phyloP scores from a whole-genome alignment of 2,329 filamentous ascomycete species.

The Thermoascus crustaceus region DNA sequence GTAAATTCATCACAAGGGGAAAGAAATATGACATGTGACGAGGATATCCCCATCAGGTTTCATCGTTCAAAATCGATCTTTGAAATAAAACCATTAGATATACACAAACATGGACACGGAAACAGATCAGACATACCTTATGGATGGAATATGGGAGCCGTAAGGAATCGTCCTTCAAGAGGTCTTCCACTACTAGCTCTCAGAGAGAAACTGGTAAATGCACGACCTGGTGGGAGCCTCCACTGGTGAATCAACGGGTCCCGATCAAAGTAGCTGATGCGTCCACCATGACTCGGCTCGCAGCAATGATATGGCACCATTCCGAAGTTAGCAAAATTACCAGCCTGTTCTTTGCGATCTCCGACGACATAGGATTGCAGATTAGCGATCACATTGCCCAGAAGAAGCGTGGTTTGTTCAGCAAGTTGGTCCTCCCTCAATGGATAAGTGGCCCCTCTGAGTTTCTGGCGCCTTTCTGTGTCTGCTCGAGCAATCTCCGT shows the following conservation, averaged over 20 bases:
- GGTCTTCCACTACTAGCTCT: not conserved
- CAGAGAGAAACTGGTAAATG: not conserved
- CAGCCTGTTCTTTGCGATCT: slow-evolving; percentile 5
- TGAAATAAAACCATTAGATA: too few species aligned
- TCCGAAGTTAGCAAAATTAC: slow-evolving; percentile 13
- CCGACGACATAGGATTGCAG: slow-evolving; percentile 12
- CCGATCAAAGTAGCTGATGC: slow-evolving; percentile 17
- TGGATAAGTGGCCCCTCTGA: slow-evolving; percentile 1
- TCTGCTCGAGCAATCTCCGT: slow-evolving; percentile 11
- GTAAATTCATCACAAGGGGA: too few species aligned
- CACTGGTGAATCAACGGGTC: slow-evolving; percentile 8
- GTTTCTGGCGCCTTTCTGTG: slow-evolving; percentile 7
- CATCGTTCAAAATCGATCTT: too few species aligned
- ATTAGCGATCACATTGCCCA: slow-evolving; percentile 17
- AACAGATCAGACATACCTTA: not conserved
- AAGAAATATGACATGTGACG: too few species aligned
- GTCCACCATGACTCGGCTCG: slow-evolving; percentile 9
- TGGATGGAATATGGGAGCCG: not conserved
- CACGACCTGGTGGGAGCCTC: slow-evolving; percentile 4
- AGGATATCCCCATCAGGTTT: too few species aligned
- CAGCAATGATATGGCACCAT: slow-evolving; percentile 8
- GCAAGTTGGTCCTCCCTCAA: slow-evolving; percentile 5
- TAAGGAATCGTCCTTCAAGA: not conserved
- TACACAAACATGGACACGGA: too few species aligned
- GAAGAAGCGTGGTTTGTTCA: slow-evolving; percentile 12